phyloP scores from a whole-genome alignment of 208 protist genomes.

The Pavlovales sp. region DNA sequence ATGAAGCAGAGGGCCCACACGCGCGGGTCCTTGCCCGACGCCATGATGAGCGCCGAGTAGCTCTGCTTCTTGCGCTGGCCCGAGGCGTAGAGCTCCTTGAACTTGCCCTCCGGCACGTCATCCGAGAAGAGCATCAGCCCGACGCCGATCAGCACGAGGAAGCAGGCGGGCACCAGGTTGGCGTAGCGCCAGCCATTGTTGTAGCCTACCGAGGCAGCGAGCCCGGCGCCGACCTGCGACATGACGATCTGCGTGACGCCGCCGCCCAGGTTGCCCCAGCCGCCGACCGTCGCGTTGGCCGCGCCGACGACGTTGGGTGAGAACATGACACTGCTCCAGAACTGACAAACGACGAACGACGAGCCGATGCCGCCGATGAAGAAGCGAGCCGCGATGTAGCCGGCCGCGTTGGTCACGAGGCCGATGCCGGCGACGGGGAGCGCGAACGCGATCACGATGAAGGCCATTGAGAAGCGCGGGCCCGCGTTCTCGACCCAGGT shows the following conservation, averaged over 20 bases:
- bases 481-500: neutral
- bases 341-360: constrained; percentile 22
- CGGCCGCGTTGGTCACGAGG: neutral
- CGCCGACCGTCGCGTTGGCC: constrained; percentile 8
- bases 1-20: neutral
- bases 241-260: constrained; percentile 29
- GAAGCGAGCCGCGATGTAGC: constrained; percentile 9
- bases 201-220: neutral
- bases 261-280: constrained; percentile 44
- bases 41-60: neutral
- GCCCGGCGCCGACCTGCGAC: neutral
- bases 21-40: neutral
- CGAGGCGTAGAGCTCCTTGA: constrained; percentile 1
- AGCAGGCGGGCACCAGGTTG: neutral
- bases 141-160: neutral
- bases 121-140: neutral
- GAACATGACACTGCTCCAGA: constrained; percentile 2
- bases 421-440: neutral
- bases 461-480: neutral
- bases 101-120: constrained; percentile 29
- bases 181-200: constrained; percentile 1
- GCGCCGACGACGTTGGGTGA: neutral
- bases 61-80: neutral
- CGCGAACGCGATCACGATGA: neutral
- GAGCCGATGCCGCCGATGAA: constrained; percentile 10